phyloP scores from a whole-genome alignment of 306 rosid genomes.

The Cucurbita moschata region DNA sequence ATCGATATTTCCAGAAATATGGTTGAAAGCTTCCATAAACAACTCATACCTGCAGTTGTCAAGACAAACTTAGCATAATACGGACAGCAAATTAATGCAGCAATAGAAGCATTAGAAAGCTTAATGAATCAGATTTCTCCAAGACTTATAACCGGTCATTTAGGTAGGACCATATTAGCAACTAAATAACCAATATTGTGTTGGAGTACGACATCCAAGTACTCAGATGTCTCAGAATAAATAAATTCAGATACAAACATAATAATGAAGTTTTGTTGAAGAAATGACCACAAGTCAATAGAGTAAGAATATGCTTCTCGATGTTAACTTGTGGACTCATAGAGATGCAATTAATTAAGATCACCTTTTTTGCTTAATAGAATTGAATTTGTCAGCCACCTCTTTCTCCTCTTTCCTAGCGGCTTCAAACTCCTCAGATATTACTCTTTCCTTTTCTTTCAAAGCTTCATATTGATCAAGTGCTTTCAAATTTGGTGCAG shows the following conservation, averaged over 20 bases:
- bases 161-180: not conserved
- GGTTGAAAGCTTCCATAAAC: conserved; percentile 91
- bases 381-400: conserved; percentile 52
- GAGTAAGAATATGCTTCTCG: not conserved
- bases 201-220: not conserved
- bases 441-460: conserved; percentile 69
- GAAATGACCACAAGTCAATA: not conserved
- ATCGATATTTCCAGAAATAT: conserved; percentile 67
- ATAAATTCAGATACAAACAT: not conserved
- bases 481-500: conserved; percentile 97
- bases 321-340: not conserved
- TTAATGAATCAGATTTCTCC: not conserved
- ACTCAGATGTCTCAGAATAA: not conserved
- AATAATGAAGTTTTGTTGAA: not conserved
- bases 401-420: conserved; percentile 84
- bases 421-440: conserved; percentile 73
- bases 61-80: conserved; percentile 13
- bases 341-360: not conserved
- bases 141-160: not conserved
- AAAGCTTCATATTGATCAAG: conserved; percentile 89
- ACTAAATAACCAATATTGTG: not conserved
- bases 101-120: not conserved
- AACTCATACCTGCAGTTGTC: conserved; percentile 47
- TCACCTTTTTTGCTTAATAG: conserved; percentile 73
- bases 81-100: not conserved